Base-by-base conservation (phyloP, 2,329 filamentous ascomycete genomes). In the Stemphylium beticola region DNA sequence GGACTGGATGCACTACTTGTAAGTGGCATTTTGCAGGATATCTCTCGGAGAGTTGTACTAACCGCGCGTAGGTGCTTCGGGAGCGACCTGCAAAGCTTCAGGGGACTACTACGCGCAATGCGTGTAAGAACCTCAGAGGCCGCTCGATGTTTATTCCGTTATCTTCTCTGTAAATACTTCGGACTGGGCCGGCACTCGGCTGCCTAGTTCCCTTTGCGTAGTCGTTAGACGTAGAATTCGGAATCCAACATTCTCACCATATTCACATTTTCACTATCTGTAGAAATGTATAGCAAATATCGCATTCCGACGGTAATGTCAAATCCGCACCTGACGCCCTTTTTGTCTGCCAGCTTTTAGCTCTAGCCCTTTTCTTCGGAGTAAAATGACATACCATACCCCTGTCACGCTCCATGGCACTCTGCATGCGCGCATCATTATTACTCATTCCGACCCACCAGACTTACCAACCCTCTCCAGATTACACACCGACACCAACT, bases 61-160 rank as follows among this genome's bases (percentile, higher is more conserved):
- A 55, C 31, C 3, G 14, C 8, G 3, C 12, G 3, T 29, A 55
- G 53, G 53, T 52, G 53, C 53, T 20, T 55, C 48, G 12, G 53
- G 48, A 14, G 36, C 49, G 12, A 42, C 41, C 9, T 55, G 53
- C 37, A 46, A 46, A 14, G 41, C 53, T n/a, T 37, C 31, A 11
- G 47, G 47, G 18, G 36, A 42, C n/a, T 52, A 42, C 14, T 55
- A 55, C 29, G 36, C 53, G 31, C 53, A 55, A 36, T 55, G 53
- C 12, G 22, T 52, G 20, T 55, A n/a, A 38, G 17, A 8, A 18
- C 15, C 14, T 24, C 29, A 26, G 36, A 18, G 6, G 15, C 4
- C 32, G n/a, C 3, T 4, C 17, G 4, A 9, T 8, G 14, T 18
- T 8, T 11, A 38, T 34, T n/a, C 12, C 4, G 11, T 2, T 1